Evolutionary conservation across 345 rosid genomes (phyloP).

Genomic region (Acer campestre): DNA sequence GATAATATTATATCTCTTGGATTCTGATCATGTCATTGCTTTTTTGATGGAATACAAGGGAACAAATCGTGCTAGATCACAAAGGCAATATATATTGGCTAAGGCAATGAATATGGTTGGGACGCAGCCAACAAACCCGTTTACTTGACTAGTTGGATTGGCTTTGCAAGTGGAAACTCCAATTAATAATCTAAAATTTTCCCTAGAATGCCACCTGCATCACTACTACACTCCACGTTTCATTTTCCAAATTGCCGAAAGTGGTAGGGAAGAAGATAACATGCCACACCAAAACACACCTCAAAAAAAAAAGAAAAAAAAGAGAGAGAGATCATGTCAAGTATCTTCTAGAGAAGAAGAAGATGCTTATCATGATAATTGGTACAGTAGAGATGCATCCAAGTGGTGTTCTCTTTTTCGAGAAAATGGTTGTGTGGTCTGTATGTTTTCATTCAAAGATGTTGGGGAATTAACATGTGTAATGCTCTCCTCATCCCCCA

Average conservation of each 20-base stretch:
- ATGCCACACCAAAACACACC: neutral
- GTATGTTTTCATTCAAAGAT: slow-evolving; percentile 6
- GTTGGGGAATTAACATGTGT: slow-evolving; percentile 12
- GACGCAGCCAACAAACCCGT: slow-evolving; percentile 5
- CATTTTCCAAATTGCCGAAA: slow-evolving; percentile 13
- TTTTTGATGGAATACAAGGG: neutral
- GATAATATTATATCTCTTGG: neutral
- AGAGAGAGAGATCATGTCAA: neutral
- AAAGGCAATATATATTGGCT: neutral
- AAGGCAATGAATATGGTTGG: slow-evolving; percentile 10
- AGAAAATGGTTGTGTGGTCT: neutral
- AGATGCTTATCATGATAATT: slow-evolving; percentile 27
- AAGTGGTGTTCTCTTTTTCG: neutral
- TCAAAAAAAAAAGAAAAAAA: neutral
- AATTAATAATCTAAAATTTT: neutral
- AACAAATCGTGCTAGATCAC: neutral
- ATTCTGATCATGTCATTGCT: neutral
- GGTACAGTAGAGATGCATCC: slow-evolving; percentile 4
- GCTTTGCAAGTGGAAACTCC: neutral
- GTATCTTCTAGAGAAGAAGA: neutral
- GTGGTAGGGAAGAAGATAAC: slow-evolving; percentile 19
- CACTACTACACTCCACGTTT: neutral
- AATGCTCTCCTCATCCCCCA: slow-evolving; percentile 20
- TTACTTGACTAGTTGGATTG: neutral
- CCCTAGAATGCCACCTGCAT: slow-evolving; percentile 16